A percentile compares a stretch with the other conserved stretches of the same genome.
Evolutionary conservation across 2,329 filamentous ascomycete species (phyloP).

Genomic region (Immersiporthe knoxdaviesiana): DNA sequence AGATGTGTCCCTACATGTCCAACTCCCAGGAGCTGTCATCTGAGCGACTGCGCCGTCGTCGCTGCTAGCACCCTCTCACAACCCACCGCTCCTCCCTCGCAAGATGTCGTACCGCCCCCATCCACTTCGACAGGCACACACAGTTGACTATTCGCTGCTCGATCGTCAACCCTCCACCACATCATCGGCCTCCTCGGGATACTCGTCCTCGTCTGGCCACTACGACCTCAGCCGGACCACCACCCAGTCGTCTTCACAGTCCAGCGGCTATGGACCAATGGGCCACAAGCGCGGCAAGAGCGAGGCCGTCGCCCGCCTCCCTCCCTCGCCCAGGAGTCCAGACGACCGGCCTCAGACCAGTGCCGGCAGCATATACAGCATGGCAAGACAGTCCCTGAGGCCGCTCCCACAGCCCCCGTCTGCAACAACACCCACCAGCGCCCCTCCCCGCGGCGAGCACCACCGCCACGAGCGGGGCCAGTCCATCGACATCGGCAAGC

Average conservation of each 20-base stretch:
- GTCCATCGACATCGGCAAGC: slow-evolving; percentile 56
- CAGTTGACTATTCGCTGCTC: slow-evolving; percentile 50
- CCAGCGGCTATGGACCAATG: slow-evolving; percentile 57
- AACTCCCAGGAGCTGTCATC: slow-evolving; percentile 15
- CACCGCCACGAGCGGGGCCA: slow-evolving; percentile 35
- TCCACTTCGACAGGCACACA: slow-evolving; percentile 61
- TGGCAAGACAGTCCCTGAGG: slow-evolving; percentile 75
- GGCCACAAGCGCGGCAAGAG: slow-evolving; percentile 77
- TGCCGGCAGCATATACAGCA: slow-evolving; percentile 70
- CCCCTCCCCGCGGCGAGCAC: slow-evolving; percentile 35
- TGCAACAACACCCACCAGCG: slow-evolving; percentile 40
- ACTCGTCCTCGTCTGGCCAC: slow-evolving; percentile 59
- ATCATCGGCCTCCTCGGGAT: slow-evolving; percentile 71
- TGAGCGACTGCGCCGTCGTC: slow-evolving; percentile 26
- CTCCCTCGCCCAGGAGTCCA: slow-evolving; percentile 49
- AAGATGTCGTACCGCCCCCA: slow-evolving; percentile 61
- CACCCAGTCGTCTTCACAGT: slow-evolving; percentile 74
- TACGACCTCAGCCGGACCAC: slow-evolving; percentile 66
- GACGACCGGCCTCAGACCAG: slow-evolving; percentile 41
- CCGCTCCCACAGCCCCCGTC: slow-evolving; percentile 71
- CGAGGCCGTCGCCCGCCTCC: slow-evolving; percentile 61
- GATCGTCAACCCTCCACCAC: slow-evolving; percentile 70
- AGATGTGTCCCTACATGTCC: slow-evolving; percentile 23
- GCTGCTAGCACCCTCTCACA: slow-evolving; percentile 13
- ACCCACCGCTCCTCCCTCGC: no score